These are phyloP conservation scores for Datisca glomerata DNA, from an alignment of 306 rosid genomes.

Conservation along the genomic window DNA sequence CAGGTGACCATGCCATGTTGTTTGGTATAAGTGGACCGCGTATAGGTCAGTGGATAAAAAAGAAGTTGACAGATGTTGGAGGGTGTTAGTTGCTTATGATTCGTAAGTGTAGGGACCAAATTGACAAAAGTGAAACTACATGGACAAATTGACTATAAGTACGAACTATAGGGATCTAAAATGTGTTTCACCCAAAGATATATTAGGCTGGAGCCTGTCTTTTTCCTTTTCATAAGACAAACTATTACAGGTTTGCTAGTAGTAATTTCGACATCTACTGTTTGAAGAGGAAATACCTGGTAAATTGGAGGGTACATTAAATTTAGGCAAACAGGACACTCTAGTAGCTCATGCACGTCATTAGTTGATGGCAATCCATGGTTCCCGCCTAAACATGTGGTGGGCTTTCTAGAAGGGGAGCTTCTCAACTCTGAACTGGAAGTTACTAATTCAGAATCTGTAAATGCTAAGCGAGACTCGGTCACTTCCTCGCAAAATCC, in stretches of 20 bases:
- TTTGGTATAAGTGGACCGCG: too few relatives aligned
- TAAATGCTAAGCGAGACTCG: slow-evolving; percentile 16
- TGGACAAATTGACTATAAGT: too few relatives aligned
- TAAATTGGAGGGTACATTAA: slow-evolving; percentile 45
- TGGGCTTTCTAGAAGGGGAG: slow-evolving; percentile 18
- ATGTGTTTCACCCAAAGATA: too few relatives aligned
- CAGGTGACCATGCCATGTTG: too few relatives aligned
- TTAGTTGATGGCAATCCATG: slow-evolving; percentile 17
- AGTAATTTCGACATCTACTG: background rate
- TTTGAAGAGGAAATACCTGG: slow-evolving; percentile 23
- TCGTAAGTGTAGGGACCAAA: too few relatives aligned
- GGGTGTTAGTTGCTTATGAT: too few relatives aligned
- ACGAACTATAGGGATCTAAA: too few relatives aligned
- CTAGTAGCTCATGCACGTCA: slow-evolving; percentile 39
- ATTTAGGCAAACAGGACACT: slow-evolving; percentile 51
- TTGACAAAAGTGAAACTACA: too few relatives aligned
- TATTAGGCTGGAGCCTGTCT: too few relatives aligned
- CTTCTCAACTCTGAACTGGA: slow-evolving; percentile 22
- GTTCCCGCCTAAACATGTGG: slow-evolving; percentile 15
- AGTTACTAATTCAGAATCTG: slow-evolving; percentile 21
- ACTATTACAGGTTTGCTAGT: background rate
- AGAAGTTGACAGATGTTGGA: too few relatives aligned
- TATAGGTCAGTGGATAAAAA: too few relatives aligned
- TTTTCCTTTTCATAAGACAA: background rate
- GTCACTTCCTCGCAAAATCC: slow-evolving; percentile 24